phyloP scores from a whole-genome alignment of 129 eudicot species.

The Chrysanthemum lavandulifolium region DNA sequence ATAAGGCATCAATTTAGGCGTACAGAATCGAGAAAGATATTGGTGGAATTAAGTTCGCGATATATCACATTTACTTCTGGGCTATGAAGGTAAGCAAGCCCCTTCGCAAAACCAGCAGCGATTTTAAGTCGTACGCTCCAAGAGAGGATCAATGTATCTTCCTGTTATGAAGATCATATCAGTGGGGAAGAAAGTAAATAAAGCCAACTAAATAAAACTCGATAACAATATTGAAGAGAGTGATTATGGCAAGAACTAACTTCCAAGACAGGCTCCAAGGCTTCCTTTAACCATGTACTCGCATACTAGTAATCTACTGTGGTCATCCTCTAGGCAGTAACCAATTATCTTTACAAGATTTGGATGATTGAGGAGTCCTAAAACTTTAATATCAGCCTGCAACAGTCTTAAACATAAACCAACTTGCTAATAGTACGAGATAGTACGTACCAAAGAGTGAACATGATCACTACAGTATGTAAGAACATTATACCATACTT shows the following conservation, averaged over 20 bases:
- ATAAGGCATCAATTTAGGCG: not conserved
- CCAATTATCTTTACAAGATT: conserved; percentile 17
- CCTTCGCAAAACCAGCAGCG: conserved; percentile 7
- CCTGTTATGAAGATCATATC: not conserved
- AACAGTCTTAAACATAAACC: not conserved
- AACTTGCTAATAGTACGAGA: not conserved
- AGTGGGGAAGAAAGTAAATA: not conserved
- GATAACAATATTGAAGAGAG: not conserved
- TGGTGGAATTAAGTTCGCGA: not conserved
- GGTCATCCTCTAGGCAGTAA: conserved; percentile 1
- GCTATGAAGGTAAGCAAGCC: conserved; percentile 16
- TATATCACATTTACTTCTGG: not conserved
- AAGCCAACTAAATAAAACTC: not conserved
- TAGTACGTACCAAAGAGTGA: not conserved
- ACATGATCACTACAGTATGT: not conserved
- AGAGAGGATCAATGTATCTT: not conserved
- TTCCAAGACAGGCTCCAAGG: not conserved
- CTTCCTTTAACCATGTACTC: conserved; percentile 14
- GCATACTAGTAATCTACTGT: not conserved
- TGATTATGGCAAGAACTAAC: not conserved
- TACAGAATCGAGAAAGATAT: conserved; percentile 14
- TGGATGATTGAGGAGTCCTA: conserved; percentile 9
- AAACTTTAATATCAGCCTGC: not conserved
- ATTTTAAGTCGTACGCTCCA: conserved; percentile 7
- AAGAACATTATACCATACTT: conserved; percentile 22